Percentiles rank a stretch among this genome's conserved stretches.
Evolutionary conservation across 306 rosid genomes (phyloP).

Genomic region (Crataegus laevigata): DNA sequence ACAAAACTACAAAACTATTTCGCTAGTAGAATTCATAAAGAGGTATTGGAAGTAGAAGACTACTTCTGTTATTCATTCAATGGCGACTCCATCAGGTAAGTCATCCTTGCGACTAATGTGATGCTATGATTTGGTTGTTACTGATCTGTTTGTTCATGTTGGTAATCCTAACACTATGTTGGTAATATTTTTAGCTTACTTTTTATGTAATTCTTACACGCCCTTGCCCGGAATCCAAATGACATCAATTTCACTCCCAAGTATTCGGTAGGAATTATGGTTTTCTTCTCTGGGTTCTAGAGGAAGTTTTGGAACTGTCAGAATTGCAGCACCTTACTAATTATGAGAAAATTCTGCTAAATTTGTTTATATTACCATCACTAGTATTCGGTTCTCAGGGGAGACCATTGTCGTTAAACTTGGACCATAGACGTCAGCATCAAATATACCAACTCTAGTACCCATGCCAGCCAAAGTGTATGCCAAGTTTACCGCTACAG

Average conservation of each 20-base stretch:
- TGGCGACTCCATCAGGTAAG: too few relatives aligned
- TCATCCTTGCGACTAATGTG: too few relatives aligned
- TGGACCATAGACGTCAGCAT: slow-evolving; percentile 98
- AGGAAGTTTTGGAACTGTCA: slow-evolving; percentile 23
- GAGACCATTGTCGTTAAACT: slow-evolving; percentile 99
- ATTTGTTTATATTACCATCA: slow-evolving; percentile 51
- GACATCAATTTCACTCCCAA: slow-evolving; percentile 92
- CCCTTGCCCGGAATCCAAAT: slow-evolving; percentile 97
- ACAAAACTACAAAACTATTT: too few relatives aligned
- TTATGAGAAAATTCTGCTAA: slow-evolving; percentile 9
- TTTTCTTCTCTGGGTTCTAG: slow-evolving; percentile 75
- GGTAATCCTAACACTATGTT: too few relatives aligned
- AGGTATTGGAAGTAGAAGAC: too few relatives aligned
- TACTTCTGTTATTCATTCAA: too few relatives aligned
- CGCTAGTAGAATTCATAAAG: too few relatives aligned
- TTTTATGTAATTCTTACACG: too few relatives aligned
- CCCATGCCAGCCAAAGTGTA: slow-evolving; percentile 98
- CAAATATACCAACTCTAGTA: slow-evolving; percentile 95
- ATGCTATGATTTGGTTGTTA: too few relatives aligned
- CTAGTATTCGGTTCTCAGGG: slow-evolving; percentile 78
- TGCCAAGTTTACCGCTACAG: slow-evolving; percentile 90
- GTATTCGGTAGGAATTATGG: slow-evolving; percentile 92
- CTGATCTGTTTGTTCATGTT: too few relatives aligned
- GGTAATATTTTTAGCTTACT: too few relatives aligned
- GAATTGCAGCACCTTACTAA: slow-evolving; percentile 13